Evolutionary conservation across 306 rosid species (phyloP).

Genomic region (Lathyrus aphaca): DNA sequence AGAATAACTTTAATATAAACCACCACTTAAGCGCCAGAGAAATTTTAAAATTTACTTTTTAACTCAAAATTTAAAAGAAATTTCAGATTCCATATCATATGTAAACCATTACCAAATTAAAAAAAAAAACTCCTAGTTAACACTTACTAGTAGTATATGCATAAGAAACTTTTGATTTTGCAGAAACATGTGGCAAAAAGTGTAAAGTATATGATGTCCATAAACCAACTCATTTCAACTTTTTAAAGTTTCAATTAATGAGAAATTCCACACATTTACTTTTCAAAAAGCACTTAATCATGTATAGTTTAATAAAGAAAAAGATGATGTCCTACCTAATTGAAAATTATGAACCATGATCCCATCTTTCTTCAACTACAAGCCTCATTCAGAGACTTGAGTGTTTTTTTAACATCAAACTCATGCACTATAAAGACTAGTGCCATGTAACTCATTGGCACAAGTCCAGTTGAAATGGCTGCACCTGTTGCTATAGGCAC

Average conservation of each 20-base stretch:
- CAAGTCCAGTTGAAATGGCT: conserved; percentile 45
- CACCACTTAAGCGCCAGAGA: conserved; percentile 3
- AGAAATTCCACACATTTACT: conserved; percentile 32
- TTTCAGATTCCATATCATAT: not conserved
- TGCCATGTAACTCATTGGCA: conserved; percentile 25
- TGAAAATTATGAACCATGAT: conserved; percentile 47
- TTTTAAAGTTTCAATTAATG: conserved; percentile 50
- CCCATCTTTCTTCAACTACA: conserved; percentile 56
- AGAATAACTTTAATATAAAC: conserved; percentile 18
- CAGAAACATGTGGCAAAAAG: conserved; percentile 23
- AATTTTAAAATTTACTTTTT: conserved; percentile 12
- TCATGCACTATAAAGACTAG: conserved; percentile 47
- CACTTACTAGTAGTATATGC: not conserved
- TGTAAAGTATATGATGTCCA: conserved; percentile 1
- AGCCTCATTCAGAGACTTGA: conserved; percentile 42
- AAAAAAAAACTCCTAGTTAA: too few relatives aligned
- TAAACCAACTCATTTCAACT: conserved; percentile 19
- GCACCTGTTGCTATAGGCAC: conserved; percentile 80
- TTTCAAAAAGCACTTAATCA: conserved; percentile 53
- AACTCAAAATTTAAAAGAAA: not conserved
- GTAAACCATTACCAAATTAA: not conserved
- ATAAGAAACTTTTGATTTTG: not conserved
- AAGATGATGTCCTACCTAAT: conserved; percentile 41
- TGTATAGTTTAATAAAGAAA: not conserved
- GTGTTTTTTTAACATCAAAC: not conserved